Evolutionary conservation across 1,284 basidiomycete species (phyloP), one percentile per base, ranked within the genome.

Genomic region (Cerioporus squamosus): DNA sequence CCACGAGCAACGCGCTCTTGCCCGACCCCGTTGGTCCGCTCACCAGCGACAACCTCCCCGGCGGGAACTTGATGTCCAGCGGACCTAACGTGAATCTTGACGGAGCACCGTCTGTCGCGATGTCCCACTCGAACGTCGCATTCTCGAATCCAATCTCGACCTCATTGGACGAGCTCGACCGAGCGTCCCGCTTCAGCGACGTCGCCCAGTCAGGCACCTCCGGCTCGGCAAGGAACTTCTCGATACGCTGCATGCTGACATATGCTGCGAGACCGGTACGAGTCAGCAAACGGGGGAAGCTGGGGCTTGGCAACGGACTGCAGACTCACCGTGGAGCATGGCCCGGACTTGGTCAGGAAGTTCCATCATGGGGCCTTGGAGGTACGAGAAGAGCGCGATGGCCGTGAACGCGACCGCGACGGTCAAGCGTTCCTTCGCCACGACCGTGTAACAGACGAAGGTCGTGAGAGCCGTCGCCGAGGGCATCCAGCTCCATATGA

Each of bases 21-120:
- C 93, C 93, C 0, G 88, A 87, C 0, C 91, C 93, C 0, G 91
- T 93, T 0, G 88, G 79, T 0, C 93, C 93, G 56, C 83, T 86
- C 46, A 93, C 76, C 33, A 93, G 77, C 0, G 85, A 84, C 43
- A 94, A 70, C 61, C 85, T 77, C 4, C 84, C 84, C 18, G 72
- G 61, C 1, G 88, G 87, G 62, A 91, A 88, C 12, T 62, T 66
- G 46, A 92, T 67, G 64, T 86, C 76, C 55, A 93, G 65, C 20
- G 85, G 83, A 6, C 85, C 84, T 43, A 88, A 75, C 55, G 76
- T 74, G 60, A 88, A 88, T 26, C 75, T 66, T 12, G 71, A 64
- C 0, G 70, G 68, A 26, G 68, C 62, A 7, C 70, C 66, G 49
- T 70, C 71, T 8, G 73, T 71, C 5, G 69, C 62, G 26, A 74